These are phyloP conservation scores for Penicillium parvum DNA, from an alignment of 495 filamentous ascomycete genomes.

Conservation along the genomic window DNA sequence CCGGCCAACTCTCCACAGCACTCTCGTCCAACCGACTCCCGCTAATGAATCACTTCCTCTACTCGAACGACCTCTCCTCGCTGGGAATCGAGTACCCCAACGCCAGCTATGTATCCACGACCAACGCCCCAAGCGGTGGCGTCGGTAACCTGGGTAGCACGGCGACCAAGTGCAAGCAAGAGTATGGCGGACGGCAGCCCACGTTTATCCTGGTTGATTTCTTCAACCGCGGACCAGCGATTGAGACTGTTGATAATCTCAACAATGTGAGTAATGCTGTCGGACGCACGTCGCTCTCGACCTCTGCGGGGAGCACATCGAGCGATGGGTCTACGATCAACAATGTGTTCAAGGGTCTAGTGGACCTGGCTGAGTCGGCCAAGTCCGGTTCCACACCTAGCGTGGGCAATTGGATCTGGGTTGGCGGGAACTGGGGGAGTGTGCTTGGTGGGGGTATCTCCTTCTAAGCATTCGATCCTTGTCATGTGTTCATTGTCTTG, in stretches of 20 bases:
- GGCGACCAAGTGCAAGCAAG: slow-evolving; percentile 47
- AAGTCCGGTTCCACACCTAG: slow-evolving; percentile 33
- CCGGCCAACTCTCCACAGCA: slow-evolving; percentile 40
- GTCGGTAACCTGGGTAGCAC: slow-evolving; percentile 59
- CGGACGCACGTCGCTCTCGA: slow-evolving; percentile 35
- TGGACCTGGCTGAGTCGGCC: slow-evolving; percentile 34
- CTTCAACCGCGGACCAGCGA: slow-evolving; percentile 58
- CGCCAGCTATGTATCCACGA: slow-evolving; percentile 50
- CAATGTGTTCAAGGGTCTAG: slow-evolving; percentile 39
- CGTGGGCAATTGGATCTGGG: slow-evolving; percentile 47
- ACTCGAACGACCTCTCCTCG: slow-evolving; percentile 38
- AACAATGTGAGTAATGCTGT: slow-evolving; percentile 54
- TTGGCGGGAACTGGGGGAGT: slow-evolving; percentile 42
- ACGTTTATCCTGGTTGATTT: slow-evolving; percentile 73
- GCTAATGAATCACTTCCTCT: slow-evolving; percentile 70
- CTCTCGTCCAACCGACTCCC: slow-evolving; percentile 48
- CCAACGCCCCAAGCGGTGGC: slow-evolving; percentile 51
- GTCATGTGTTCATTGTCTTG: slow-evolving; percentile 1
- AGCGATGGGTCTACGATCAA: slow-evolving; percentile 30
- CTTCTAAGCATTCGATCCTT: slow-evolving; percentile 15
- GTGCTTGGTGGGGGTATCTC: slow-evolving; percentile 39
- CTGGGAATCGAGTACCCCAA: slow-evolving; percentile 58
- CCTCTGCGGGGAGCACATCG: slow-evolving; percentile 18
- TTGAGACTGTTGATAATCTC: slow-evolving; percentile 57
- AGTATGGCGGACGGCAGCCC: slow-evolving; percentile 53